Conservation (phyloP, 1,139 yeast species). For the Candida sp. region DNA sequence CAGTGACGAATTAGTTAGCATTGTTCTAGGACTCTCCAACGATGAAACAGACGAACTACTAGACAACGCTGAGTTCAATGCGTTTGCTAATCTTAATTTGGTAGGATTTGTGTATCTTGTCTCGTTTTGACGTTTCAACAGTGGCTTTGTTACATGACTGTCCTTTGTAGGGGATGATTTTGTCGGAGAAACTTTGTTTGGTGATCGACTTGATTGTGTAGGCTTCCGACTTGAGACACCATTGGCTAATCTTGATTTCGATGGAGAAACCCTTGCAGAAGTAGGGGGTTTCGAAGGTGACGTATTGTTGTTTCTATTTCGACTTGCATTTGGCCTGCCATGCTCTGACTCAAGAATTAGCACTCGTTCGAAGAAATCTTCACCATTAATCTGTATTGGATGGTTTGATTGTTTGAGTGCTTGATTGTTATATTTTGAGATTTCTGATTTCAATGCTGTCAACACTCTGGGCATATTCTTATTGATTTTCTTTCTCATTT, state of each 20-base stretch:
- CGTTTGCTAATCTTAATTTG: constrained; percentile 16
- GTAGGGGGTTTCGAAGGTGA: constrained; percentile 3
- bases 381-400: constrained; percentile 43
- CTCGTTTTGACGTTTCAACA: constrained; percentile 1
- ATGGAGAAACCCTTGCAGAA: constrained; percentile 9
- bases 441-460: constrained; percentile 43
- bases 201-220: constrained; percentile 1
- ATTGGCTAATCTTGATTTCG: constrained; percentile 4
- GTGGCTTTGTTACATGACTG: constrained; percentile 1
- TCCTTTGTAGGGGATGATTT: constrained; percentile 3
- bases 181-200: constrained; percentile 4
- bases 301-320: constrained; percentile 3
- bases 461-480: constrained; percentile 67
- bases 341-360: constrained; percentile 40
- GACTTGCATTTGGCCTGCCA: constrained; percentile 2
- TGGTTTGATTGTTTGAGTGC: constrained; percentile 26
- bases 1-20: constrained; percentile 8
- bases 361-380: constrained; percentile 43
- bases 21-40: constrained; percentile 17
- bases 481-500: constrained; percentile 61
- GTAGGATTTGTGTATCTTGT: constrained; percentile 12
- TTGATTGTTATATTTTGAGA: constrained; percentile 43
- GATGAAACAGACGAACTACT: constrained; percentile 9
- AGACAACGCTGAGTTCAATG: constrained; percentile 13
- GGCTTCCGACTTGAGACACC: background rate